These are phyloP conservation scores for Monilinia polystroma DNA, from an alignment of 2,329 filamentous ascomycete genomes.

Conservation along the genomic window DNA sequence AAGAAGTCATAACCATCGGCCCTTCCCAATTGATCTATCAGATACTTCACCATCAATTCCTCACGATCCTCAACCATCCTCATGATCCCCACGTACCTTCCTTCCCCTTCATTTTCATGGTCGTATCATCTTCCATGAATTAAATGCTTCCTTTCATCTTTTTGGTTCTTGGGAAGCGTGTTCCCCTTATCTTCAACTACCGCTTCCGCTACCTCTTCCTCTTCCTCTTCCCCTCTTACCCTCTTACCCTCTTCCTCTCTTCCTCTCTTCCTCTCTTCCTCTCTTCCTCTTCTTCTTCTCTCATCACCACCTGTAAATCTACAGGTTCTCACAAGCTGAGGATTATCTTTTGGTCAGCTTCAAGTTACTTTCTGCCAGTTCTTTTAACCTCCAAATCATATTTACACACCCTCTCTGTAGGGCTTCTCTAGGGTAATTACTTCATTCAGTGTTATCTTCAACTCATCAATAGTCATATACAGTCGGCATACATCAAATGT, in stretches of 20 bases:
- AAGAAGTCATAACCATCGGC: not conserved
- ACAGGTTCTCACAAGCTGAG: conserved; percentile 14
- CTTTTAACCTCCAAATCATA: conserved; percentile 16
- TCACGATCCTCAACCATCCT: not conserved
- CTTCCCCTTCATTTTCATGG: not conserved
- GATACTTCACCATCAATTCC: not conserved
- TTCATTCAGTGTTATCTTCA: conserved; percentile 17
- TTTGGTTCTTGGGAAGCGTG: not conserved
- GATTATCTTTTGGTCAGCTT: conserved; percentile 25
- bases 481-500: conserved; percentile 20
- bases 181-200: not conserved
- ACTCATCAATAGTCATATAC: conserved; percentile 16
- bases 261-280: not conserved
- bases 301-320: conserved; percentile 14
- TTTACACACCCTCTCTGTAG: conserved; percentile 15
- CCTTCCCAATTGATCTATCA: not conserved
- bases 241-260: not conserved
- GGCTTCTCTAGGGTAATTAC: not conserved
- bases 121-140: not conserved
- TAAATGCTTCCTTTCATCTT: not conserved
- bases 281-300: conserved; percentile 2
- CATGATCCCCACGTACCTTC: not conserved
- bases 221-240: not conserved
- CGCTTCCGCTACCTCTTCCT: conserved; percentile 3
- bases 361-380: conserved; percentile 18